Evolutionary conservation across 345 rosid species (phyloP).

Genomic region (Pugionium cornutum): DNA sequence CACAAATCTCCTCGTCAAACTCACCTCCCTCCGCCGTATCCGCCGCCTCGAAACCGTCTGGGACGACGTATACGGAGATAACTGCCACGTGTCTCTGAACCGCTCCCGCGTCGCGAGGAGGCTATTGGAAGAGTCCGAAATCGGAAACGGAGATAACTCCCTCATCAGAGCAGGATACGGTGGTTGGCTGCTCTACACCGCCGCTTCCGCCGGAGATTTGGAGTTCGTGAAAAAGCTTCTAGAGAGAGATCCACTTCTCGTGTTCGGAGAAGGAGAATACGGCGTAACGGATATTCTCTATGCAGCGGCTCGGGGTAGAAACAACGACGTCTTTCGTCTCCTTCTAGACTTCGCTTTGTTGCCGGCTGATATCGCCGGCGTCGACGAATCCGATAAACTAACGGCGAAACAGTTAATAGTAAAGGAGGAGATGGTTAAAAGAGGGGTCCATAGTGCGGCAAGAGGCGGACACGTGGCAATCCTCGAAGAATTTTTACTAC

Average conservation of each 20-base stretch:
- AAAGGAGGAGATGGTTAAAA: slow-evolving; percentile 68
- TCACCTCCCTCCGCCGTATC: slow-evolving; percentile 92
- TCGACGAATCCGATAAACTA: slow-evolving; percentile 34
- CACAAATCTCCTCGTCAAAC: slow-evolving; percentile 91
- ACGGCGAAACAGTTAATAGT: slow-evolving; percentile 47
- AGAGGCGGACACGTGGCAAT: slow-evolving; percentile 88
- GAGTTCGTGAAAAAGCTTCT: slow-evolving; percentile 64
- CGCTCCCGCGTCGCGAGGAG: slow-evolving; percentile 70
- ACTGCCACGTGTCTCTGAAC: slow-evolving; percentile 59
- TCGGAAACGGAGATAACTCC: slow-evolving; percentile 59
- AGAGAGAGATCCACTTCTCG: slow-evolving; percentile 78
- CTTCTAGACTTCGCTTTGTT: slow-evolving; percentile 51
- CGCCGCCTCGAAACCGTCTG: slow-evolving; percentile 97
- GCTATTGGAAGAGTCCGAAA: slow-evolving; percentile 63
- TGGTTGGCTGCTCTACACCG: slow-evolving; percentile 94
- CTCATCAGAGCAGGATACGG: slow-evolving; percentile 92
- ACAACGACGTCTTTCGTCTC: slow-evolving; percentile 61
- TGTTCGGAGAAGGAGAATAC: slow-evolving; percentile 96
- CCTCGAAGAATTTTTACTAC: slow-evolving; percentile 49
- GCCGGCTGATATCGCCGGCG: slow-evolving; percentile 44
- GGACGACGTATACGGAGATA: slow-evolving; percentile 83
- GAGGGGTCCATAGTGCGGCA: slow-evolving; percentile 86
- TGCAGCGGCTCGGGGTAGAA: slow-evolving; percentile 81
- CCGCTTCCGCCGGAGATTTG: slow-evolving; percentile 88
- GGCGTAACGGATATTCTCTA: slow-evolving; percentile 83